Evolutionary conservation across 2,329 filamentous ascomycete species (phyloP), one percentile per base, ranked within the genome.

Genomic region (Ascomycota sp.): DNA sequence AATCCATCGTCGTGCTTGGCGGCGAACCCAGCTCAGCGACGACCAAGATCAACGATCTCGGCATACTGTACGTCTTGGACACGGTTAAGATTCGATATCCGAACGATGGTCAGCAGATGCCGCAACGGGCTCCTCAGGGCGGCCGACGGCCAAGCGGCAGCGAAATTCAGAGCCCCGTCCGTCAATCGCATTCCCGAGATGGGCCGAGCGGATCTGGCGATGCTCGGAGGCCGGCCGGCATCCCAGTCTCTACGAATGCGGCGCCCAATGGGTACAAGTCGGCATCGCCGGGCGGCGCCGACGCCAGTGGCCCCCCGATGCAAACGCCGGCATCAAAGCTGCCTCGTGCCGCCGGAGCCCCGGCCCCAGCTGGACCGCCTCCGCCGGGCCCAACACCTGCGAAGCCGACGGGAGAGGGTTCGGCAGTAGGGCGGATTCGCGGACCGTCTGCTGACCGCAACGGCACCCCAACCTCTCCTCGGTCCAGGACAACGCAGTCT

Each of bases 31-130:
- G 84, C 52, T 84, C 83, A 11, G 77, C 81, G 25, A 71, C 78
- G 1, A 70, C 76, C 32, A 73, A 89, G 45, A 71, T 80, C 26
- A 76, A 75, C 39, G 89, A 98, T 50, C 62, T 98, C 34, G 82
- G 79, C 38, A 68, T 92, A 46, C 77, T 82, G 27, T 98, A 95
- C 53, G 68, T 93, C 41, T 62, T 98, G 39, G 89, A 98, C 53
- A 98, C 89, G 7, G 76, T 72, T 32, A 98, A 98, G 56, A 98
- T 98, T 43, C 72, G 89, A 41, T 98, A 98, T 53, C 89, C 89
- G 1, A 86, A 80, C 43, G 84, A 93, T 46, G 56, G 62, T 5
- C 50, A 52, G 35, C 50, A 47, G 35, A 41, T 38, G 9, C 47
- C 51, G 6, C 59, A 59, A 39, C 57, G 56, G 37, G 40, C 48